These are phyloP conservation scores for Auricularia heimuer DNA, from an alignment of 768 basidiomycete species.

Conservation along the genomic window DNA sequence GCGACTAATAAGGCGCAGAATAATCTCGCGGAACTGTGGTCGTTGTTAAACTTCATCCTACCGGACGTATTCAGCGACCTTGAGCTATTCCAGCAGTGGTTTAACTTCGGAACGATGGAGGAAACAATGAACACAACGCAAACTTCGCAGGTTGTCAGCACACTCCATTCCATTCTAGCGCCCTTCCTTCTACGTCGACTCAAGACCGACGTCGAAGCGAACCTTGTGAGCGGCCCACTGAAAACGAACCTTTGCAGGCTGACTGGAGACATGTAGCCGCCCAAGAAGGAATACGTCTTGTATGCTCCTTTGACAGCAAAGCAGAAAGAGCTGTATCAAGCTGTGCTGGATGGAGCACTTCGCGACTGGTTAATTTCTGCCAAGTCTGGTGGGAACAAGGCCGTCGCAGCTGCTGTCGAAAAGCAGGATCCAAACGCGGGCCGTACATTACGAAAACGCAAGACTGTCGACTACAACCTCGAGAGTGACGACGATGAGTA, in stretches of 20 bases:
- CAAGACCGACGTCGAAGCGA: slow-evolving; percentile 76
- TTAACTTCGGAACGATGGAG: slow-evolving; percentile 60
- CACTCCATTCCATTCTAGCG: slow-evolving; percentile 84
- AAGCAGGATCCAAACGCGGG: slow-evolving; percentile 21
- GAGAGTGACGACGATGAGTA: slow-evolving; percentile 60
- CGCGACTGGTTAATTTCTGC: slow-evolving; percentile 35
- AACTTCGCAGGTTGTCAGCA: slow-evolving; percentile 57
- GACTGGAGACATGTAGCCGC: slow-evolving; percentile 15
- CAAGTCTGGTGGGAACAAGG: slow-evolving; percentile 36
- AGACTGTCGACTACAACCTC: slow-evolving; percentile 36
- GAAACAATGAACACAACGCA: slow-evolving; percentile 45
- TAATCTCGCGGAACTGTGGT: slow-evolving; percentile 91
- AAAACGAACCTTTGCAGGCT: not conserved
- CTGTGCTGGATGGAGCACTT: slow-evolving; percentile 61
- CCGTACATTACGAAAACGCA: slow-evolving; percentile 18
- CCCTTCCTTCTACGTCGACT: slow-evolving; percentile 90
- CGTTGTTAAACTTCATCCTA: slow-evolving; percentile 88
- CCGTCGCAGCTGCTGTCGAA: slow-evolving; percentile 13
- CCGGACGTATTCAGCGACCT: slow-evolving; percentile 90
- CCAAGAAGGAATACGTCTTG: slow-evolving; percentile 89
- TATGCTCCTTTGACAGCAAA: slow-evolving; percentile 78
- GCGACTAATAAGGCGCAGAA: slow-evolving; percentile 44
- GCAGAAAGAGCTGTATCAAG: slow-evolving; percentile 81
- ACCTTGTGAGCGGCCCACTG: slow-evolving; percentile 28
- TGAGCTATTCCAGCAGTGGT: slow-evolving; percentile 87